phyloP scores from a whole-genome alignment of 441 rosid genomes.

The Eruca vesicaria region DNA sequence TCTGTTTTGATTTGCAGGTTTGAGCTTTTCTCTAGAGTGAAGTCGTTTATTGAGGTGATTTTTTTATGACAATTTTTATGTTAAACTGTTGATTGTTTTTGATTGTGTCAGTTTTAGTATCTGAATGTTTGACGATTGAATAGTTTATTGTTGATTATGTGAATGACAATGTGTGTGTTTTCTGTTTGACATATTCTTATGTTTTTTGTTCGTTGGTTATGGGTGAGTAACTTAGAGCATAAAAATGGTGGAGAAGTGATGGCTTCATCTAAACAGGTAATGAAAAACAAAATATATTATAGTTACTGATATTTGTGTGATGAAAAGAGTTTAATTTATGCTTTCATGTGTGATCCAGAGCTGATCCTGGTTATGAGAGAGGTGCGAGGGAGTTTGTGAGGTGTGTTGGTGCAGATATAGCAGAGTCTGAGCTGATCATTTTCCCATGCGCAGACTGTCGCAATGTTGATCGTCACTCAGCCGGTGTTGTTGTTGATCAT shows the following conservation, averaged over 20 bases:
- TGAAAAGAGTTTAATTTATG: background rate
- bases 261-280: background rate
- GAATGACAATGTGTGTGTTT: background rate
- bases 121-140: background rate
- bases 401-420: background rate
- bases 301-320: background rate
- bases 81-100: background rate
- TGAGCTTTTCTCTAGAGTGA: background rate
- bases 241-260: background rate
- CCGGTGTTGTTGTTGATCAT: background rate
- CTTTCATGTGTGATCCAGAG: background rate
- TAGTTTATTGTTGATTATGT: background rate
- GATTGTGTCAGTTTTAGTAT: background rate
- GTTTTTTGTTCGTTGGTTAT: background rate
- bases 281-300: background rate
- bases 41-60: background rate
- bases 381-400: background rate
- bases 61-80: background rate
- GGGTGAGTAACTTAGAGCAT: background rate
- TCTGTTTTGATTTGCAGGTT: background rate
- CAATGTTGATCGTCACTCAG: background rate
- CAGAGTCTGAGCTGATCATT: background rate
- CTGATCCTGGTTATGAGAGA: background rate
- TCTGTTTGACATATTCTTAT: background rate
- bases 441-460: background rate